These are phyloP conservation scores for Pouteria glomerata DNA, from an alignment of 148 eudicot species.

Conservation along the genomic window DNA sequence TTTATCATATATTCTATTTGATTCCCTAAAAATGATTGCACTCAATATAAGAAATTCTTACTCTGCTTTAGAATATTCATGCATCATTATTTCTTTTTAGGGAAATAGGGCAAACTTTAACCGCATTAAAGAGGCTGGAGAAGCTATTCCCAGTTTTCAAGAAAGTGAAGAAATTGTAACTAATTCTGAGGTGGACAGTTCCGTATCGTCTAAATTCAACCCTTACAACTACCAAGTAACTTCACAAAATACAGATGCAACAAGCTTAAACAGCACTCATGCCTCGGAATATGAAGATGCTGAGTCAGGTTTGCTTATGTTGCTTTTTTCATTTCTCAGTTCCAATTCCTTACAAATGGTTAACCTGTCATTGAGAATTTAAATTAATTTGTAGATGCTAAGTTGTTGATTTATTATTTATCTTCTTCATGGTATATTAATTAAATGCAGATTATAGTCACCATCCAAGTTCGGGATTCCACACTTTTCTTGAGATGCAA, in stretches of 20 bases:
- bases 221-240: constrained; percentile 29
- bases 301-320: constrained; percentile 53
- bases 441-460: constrained; percentile 37
- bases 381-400: neutral
- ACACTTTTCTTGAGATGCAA: constrained; percentile 32
- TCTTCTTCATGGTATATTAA: neutral
- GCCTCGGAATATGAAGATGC: constrained; percentile 68
- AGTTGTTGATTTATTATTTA: neutral
- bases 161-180: constrained; percentile 32
- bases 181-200: constrained; percentile 43
- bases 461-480: constrained; percentile 34
- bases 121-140: constrained; percentile 41
- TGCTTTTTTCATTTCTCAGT: neutral
- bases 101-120: constrained; percentile 50
- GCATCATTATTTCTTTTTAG: constrained; percentile 25
- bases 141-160: constrained; percentile 31
- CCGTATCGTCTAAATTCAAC: constrained; percentile 34
- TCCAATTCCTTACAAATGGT: neutral
- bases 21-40: neutral
- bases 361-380: neutral
- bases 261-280: constrained; percentile 46
- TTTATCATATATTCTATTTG: neutral
- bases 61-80: neutral
- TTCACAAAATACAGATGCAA: constrained; percentile 46
- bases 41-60: neutral